Conservation (phyloP, 2,329 filamentous ascomycete species). For the Claviceps digitariae region DNA sequence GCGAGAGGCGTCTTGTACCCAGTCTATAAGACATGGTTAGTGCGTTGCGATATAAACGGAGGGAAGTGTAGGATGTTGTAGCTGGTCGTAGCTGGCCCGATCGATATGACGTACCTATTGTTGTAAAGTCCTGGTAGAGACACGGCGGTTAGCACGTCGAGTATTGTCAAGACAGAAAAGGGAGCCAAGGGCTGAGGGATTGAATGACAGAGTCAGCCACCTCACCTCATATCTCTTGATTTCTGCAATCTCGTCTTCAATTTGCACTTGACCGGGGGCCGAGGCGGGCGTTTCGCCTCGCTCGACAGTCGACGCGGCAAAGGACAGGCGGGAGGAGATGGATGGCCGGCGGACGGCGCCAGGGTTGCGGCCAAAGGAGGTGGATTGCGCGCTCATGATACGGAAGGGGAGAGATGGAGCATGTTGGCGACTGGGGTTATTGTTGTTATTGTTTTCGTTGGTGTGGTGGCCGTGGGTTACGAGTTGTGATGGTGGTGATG, state of each 20-base stretch:
- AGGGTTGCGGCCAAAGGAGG: constrained; percentile 30
- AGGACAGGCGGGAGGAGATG: constrained; percentile 51
- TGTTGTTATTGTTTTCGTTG: neutral
- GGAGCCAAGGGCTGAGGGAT: neutral
- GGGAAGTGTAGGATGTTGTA: too few relatives aligned
- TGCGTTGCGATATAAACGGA: too few relatives aligned
- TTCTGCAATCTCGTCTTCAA: constrained; percentile 90
- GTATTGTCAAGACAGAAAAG: neutral
- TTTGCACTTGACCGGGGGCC: constrained; percentile 49
- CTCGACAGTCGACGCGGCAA: constrained; percentile 52
- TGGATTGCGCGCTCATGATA: constrained; percentile 38
- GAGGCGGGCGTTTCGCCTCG: constrained; percentile 41
- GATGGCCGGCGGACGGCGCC: constrained; percentile 37
- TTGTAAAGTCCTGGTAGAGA: constrained; percentile 64
- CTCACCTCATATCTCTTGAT: constrained; percentile 94
- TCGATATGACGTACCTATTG: constrained; percentile 46
- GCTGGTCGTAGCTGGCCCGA: neutral
- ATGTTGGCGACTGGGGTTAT: constrained; percentile 17
- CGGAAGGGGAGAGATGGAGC: constrained; percentile 20
- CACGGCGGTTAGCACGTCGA: neutral
- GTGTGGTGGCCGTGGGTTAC: too few relatives aligned
- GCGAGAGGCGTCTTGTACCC: constrained; percentile 92
- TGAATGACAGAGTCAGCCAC: constrained; percentile 22
- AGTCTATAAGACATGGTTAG: constrained; percentile 41
- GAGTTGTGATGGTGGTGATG: too few relatives aligned